Base-by-base conservation (phyloP, 2,329 filamentous ascomycete genomes). In the Sporothrix brunneoviolacea region DNA sequence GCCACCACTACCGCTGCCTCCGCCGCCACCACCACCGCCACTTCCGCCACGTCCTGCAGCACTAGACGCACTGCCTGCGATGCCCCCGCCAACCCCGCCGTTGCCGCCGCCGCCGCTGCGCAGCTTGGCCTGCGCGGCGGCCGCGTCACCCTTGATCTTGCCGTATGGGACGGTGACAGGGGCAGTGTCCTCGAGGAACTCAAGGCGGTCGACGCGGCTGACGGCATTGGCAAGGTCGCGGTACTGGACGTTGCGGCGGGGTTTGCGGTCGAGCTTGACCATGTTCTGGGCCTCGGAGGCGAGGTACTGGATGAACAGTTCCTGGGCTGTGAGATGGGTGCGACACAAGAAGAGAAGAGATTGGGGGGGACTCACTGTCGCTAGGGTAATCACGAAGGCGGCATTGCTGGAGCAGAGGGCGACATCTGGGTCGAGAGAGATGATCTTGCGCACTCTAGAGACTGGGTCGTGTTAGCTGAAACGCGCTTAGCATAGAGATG, bases 231-330 rank as follows among this genome's bases (percentile, higher is more conserved):
- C 85, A 37, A 98, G 77, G 68, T 98, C 93, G 64, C 88, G 88
- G 73, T 98, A 98, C 66, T 97, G 93, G 55, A 98, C 86, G 62
- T 94, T 96, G 54, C 91, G 83, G 51, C 93, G 79, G 6, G 91
- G 91, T 67, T 97, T 97, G 60, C 86, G 81, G 69, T 97, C 93
- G 1, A 90, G 79, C 64, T 93, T 94, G 60, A 91, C 86, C 61
- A 95, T 87, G 61, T 87, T 91, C 65, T 95, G 84, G 22, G 86
- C 84, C 65, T 94, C 87, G 55, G 86, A 79, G 18, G 91, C 83
- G 22, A 98, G 79, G 66, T 97, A 86, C 66, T 95, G 89, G 58
- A 98, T 84, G 71, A 98, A 97, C 77, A 95, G 84, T 70, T 98
- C 93, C 85, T 91, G 51, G 21, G 4, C 3, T 28, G 35, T 42